Evolutionary conservation across 306 rosid species (phyloP).

Genomic region (Cicer pinnatifidum): DNA sequence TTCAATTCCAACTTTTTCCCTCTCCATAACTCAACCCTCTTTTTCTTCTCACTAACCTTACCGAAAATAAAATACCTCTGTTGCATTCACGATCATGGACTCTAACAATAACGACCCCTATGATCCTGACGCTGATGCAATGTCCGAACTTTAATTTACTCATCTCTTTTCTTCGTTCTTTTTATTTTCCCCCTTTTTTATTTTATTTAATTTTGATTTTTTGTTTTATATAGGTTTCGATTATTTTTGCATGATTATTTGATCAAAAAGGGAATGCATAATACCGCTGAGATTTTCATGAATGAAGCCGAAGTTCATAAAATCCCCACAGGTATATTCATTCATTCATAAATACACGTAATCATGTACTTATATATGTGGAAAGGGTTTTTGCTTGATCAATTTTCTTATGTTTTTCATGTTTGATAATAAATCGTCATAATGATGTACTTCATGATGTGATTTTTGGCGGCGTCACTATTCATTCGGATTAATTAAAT

Average conservation of each 20-base stretch:
- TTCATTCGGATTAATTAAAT: not conserved
- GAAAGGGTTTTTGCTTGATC: not conserved
- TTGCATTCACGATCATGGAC: not conserved
- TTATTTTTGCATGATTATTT: constrained; percentile 57
- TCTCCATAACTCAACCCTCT: not conserved
- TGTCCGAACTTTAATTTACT: not conserved
- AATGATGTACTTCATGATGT: not conserved
- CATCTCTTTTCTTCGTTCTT: not conserved
- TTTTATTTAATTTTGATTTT: not conserved
- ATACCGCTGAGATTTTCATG: constrained; percentile 53
- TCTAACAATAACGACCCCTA: not conserved
- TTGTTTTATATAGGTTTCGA: constrained; percentile 42
- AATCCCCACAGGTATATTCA: constrained; percentile 32
- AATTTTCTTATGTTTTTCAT: not conserved
- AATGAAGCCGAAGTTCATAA: constrained; percentile 44
- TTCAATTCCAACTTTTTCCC: not conserved
- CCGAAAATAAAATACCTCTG: not conserved
- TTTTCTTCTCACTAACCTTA: not conserved
- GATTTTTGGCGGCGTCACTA: not conserved
- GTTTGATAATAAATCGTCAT: not conserved
- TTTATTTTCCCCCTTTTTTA: not conserved
- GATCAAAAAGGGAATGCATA: constrained; percentile 53
- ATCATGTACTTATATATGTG: too few relatives aligned
- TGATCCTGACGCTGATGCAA: constrained; percentile 1
- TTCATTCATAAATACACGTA: not conserved